Evolutionary conservation across 805 yeast genomes (phyloP), one percentile per base, ranked within the genome.

Genomic region (Millerozyma miso): DNA sequence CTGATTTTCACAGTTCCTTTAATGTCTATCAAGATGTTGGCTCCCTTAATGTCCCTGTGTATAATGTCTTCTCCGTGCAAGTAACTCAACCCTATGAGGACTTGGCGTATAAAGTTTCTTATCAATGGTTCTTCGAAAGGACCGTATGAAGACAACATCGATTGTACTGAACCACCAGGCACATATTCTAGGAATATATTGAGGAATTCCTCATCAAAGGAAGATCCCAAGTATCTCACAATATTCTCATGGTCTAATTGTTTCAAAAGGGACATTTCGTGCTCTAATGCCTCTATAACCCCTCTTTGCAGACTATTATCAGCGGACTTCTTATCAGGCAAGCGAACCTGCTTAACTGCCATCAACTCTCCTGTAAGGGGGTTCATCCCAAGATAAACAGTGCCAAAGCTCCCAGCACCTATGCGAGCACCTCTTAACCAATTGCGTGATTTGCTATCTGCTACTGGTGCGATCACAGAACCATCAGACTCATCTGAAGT

Each of bases 391-490:
- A 93, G 67, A 48, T 85, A 90, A 1, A 93, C 99, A 1, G 88
- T 82, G 26, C 98, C 99, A 70, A 89, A 93, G 46, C 95, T 83
- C 2, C 99, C 99, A 7, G 91, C 83, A 0, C 99, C 99, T 50
- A 93, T 88, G 37, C 89, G 71, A 0, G 96, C 87, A 37, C 99
- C 99, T 53, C 85, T 85, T 35, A 89, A 74, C 99, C 99, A 93
- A 35, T 86, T 79, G 32, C 80, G 74, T 3, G 95, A 93, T 2
- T 55, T 55, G 31, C 46, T 55, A n/a, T 44, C 50, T 4, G 46
- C 23, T 18, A 31, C 18, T 8, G 34, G 19, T 23, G 36, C 47
- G 5, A 41, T 35, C 8, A 35, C 19, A 16, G 31, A 20, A 14
- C 37, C 40, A 13, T 45, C 44, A 14, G 38, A 38, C 4, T 45